Evolutionary conservation across 2,329 filamentous ascomycete genomes (phyloP).

Genomic region (Tolypocladium guangdongense): DNA sequence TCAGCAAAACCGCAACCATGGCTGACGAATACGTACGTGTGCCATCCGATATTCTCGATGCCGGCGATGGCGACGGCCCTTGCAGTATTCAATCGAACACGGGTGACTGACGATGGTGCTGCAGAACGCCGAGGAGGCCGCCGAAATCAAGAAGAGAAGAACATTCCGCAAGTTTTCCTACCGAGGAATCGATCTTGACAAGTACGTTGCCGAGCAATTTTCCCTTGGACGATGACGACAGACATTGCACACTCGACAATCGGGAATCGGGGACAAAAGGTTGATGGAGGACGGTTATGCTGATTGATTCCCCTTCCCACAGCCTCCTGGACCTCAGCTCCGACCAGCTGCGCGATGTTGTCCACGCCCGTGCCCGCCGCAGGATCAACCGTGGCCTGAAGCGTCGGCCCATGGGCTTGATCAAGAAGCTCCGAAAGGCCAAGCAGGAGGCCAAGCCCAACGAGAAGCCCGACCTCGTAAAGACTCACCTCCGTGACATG

Average conservation of each 20-base stretch:
- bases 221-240: neutral
- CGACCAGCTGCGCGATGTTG: constrained; percentile 97
- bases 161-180: constrained; percentile 99
- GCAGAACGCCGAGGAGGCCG: constrained; percentile 94
- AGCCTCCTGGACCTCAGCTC: constrained; percentile 98
- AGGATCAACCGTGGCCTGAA: constrained; percentile 99
- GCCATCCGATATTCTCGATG: constrained; percentile 11
- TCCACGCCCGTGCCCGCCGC: constrained; percentile 96
- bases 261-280: constrained; percentile 2
- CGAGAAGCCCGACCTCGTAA: constrained; percentile 99
- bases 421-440: constrained; percentile 99
- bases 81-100: neutral
- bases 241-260: neutral
- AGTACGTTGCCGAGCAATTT: constrained; percentile 53
- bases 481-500: constrained; percentile 99
- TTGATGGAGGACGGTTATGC: neutral
- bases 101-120: constrained; percentile 18
- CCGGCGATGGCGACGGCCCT: constrained; percentile 17
- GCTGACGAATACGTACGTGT: constrained; percentile 84
- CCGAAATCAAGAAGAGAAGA: constrained; percentile 99
- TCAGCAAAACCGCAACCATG: constrained; percentile 50
- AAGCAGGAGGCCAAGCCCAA: constrained; percentile 99
- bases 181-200: constrained; percentile 98
- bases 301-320: constrained; percentile 16
- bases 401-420: constrained; percentile 99